These are phyloP conservation scores for Talaromyces sp. DNA, from an alignment of 2,329 filamentous ascomycete species.

Conservation along the genomic window DNA sequence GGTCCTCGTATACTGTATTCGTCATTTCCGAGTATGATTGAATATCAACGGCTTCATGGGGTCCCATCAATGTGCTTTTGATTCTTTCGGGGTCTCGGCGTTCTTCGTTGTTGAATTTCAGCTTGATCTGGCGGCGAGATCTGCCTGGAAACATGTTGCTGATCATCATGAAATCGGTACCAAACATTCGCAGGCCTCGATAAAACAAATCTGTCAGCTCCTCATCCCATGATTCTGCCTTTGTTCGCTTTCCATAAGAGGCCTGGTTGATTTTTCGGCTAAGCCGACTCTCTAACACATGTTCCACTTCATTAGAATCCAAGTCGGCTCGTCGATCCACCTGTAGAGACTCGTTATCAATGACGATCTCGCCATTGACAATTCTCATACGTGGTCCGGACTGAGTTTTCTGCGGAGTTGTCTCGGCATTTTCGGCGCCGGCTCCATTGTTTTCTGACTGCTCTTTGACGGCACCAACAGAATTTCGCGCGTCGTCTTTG, in stretches of 20 bases:
- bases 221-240: constrained; percentile 52
- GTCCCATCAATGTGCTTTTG: constrained; percentile 46
- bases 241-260: constrained; percentile 46
- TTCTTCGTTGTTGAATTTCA: constrained; percentile 60
- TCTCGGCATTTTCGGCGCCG: constrained; percentile 16
- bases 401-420: constrained; percentile 21
- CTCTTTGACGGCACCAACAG: constrained; percentile 20
- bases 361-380: constrained; percentile 54
- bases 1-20: constrained; percentile 39
- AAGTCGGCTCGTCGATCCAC: constrained; percentile 54
- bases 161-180: constrained; percentile 62
- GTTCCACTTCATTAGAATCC: constrained; percentile 42
- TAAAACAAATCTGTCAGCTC: constrained; percentile 59
- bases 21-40: constrained; percentile 42
- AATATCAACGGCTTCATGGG: constrained; percentile 39
- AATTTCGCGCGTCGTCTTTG: constrained; percentile 25
- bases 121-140: constrained; percentile 58
- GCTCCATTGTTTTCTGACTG: constrained; percentile 20
- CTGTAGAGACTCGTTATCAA: constrained; percentile 48
- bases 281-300: constrained; percentile 42
- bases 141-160: constrained; percentile 56
- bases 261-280: constrained; percentile 43
- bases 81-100: constrained; percentile 50
- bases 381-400: constrained; percentile 47
- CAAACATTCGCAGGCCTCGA: constrained; percentile 57